Percentiles rank a stretch among this genome's conserved stretches.
Conservation (phyloP, 2,329 filamentous ascomycete species). For the Phoma sp. region DNA sequence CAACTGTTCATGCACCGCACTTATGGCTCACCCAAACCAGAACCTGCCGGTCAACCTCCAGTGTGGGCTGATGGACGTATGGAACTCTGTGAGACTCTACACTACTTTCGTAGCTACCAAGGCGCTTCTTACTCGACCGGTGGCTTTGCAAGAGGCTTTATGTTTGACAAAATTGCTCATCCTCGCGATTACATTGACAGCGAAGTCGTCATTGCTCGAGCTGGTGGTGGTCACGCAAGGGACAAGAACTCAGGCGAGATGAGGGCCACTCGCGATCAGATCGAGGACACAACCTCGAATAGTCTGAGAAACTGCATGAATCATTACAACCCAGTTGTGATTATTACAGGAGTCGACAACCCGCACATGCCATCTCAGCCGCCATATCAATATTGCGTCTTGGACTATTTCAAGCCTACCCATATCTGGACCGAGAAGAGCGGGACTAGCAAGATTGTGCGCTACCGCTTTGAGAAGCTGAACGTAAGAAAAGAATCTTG, state of each 20-base stretch:
- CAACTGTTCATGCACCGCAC: slow-evolving; percentile 20
- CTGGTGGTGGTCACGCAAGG: slow-evolving; percentile 62
- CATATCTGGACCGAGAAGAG: slow-evolving; percentile 71
- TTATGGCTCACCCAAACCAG: slow-evolving; percentile 38
- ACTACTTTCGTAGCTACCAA: slow-evolving; percentile 68
- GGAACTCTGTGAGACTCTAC: slow-evolving; percentile 67
- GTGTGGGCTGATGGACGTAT: slow-evolving; percentile 66
- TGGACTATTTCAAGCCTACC: slow-evolving; percentile 73
- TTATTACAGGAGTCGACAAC: slow-evolving; percentile 60
- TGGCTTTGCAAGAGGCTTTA: slow-evolving; percentile 61
- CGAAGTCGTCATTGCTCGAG: slow-evolving; percentile 68
- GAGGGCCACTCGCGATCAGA: slow-evolving; percentile 56
- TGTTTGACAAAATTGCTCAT: slow-evolving; percentile 64
- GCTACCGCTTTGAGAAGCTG: slow-evolving; percentile 71
- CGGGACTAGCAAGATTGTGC: slow-evolving; percentile 56
- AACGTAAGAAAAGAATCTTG: slow-evolving; percentile 60
- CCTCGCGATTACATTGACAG: slow-evolving; percentile 64
- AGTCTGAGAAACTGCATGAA: slow-evolving; percentile 57
- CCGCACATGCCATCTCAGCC: slow-evolving; percentile 56
- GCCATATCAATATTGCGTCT: slow-evolving; percentile 67
- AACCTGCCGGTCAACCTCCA: slow-evolving; percentile 50
- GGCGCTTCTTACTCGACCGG: slow-evolving; percentile 62
- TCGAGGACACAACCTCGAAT: slow-evolving; percentile 45
- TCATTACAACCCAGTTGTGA: slow-evolving; percentile 58
- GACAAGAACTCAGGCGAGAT: slow-evolving; percentile 56